A percentile compares a stretch with the other conserved stretches of the same genome.
Conservation (phyloP, 2,329 filamentous ascomycete genomes). For the Ambrosiella xylebori region DNA sequence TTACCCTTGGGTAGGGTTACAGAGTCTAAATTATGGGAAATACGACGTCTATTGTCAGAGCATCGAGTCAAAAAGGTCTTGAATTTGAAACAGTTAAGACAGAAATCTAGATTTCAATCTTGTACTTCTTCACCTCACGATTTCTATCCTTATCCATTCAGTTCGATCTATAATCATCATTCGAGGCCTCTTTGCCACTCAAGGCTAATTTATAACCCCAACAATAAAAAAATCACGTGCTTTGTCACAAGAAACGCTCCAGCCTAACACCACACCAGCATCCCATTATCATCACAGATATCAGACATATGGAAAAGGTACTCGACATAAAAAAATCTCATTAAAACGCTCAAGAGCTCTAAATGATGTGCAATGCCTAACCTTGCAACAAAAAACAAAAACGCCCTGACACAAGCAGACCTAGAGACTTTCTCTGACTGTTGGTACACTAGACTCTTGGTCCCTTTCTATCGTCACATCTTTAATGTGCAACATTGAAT, state of each 20-base stretch:
- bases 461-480: background rate
- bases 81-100: no score
- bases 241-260: no score
- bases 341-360: conserved; percentile 9
- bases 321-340: conserved; percentile 3
- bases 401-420: background rate
- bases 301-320: background rate
- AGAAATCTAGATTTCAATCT: no score
- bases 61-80: no score
- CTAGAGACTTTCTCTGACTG: background rate
- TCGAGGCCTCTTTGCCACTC: no score
- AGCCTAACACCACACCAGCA: background rate
- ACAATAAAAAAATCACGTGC: no score
- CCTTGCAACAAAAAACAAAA: conserved; percentile 2
- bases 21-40: no score
- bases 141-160: no score
- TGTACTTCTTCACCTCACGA: no score
- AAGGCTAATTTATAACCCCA: no score
- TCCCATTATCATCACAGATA: background rate
- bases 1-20: background rate
- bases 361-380: conserved; percentile 3
- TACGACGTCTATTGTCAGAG: no score
- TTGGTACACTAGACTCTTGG: background rate
- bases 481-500: background rate
- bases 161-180: no score